These are phyloP conservation scores for Ustilago shanxiensis DNA, from an alignment of 1,284 basidiomycete species.

Conservation along the genomic window DNA sequence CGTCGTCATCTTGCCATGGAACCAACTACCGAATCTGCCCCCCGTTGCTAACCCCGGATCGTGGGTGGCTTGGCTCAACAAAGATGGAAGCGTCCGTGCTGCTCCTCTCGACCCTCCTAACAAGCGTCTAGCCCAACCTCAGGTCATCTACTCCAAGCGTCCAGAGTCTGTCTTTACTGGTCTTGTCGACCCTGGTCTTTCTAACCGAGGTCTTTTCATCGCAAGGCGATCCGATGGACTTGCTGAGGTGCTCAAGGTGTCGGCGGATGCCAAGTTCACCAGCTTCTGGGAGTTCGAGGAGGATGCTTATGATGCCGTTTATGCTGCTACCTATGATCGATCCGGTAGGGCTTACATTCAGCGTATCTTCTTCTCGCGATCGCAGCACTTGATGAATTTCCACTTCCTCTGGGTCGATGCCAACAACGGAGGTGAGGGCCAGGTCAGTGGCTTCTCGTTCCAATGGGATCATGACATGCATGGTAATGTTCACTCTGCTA, in stretches of 20 bases:
- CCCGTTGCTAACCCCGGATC: constrained; percentile 48
- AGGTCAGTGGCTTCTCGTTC: constrained; percentile 78
- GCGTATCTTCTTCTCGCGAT: constrained; percentile 76
- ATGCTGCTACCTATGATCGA: constrained; percentile 75
- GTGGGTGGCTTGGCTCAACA: constrained; percentile 64
- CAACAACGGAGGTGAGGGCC: constrained; percentile 73
- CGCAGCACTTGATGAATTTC: constrained; percentile 70
- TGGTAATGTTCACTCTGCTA: constrained; percentile 76
- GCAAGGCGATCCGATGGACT: constrained; percentile 53
- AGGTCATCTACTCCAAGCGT: constrained; percentile 48
- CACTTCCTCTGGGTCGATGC: constrained; percentile 77
- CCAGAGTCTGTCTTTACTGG: constrained; percentile 38
- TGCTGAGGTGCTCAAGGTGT: constrained; percentile 58
- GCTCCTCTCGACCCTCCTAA: constrained; percentile 50
- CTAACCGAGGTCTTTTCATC: constrained; percentile 60
- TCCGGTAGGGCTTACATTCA: constrained; percentile 77
- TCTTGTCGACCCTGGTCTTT: constrained; percentile 58
- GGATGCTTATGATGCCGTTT: constrained; percentile 66
- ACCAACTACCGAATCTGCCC: constrained; percentile 44
- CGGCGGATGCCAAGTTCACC: constrained; percentile 47
- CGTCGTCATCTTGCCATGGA: constrained; percentile 52
- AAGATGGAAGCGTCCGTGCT: constrained; percentile 56
- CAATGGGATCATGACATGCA: constrained; percentile 79
- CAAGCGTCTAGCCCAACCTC: constrained; percentile 49
- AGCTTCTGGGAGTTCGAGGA: constrained; percentile 66